A percentile compares a stretch with the other conserved stretches of the same genome.
Evolutionary conservation across 768 basidiomycete species (phyloP).

Genomic region (Daedaleopsis nitida): DNA sequence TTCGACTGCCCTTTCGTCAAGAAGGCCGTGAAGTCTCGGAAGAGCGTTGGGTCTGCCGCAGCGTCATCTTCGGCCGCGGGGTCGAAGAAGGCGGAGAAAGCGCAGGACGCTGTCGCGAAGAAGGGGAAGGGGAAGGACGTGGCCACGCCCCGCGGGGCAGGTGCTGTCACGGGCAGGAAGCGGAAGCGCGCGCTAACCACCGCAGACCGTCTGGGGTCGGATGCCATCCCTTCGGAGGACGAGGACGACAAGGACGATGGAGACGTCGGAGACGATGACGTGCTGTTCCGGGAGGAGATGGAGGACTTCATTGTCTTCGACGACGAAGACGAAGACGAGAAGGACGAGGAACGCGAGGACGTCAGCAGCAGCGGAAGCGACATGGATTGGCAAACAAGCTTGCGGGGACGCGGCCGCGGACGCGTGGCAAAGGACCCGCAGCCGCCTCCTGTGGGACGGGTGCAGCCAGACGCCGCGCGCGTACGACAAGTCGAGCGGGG

Average conservation of each 20-base stretch:
- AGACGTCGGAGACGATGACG: constrained; percentile 24
- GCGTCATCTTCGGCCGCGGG: not conserved
- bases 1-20: constrained; percentile 46
- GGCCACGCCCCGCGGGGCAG: not conserved
- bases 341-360: constrained; percentile 3
- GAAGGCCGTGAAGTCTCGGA: constrained; percentile 24
- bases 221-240: not conserved
- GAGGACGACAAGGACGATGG: constrained; percentile 4
- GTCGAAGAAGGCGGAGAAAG: constrained; percentile 14
- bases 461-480: constrained; percentile 38
- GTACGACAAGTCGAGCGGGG: constrained; percentile 26
- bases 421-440: not conserved
- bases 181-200: constrained; percentile 9
- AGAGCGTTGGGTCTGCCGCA: constrained; percentile 3
- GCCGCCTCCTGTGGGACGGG: constrained; percentile 29
- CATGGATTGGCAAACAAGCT: constrained; percentile 1
- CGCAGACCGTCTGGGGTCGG: no score
- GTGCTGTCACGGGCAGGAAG: constrained; percentile 5
- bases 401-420: not conserved
- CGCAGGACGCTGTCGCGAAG: not conserved
- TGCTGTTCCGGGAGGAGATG: constrained; percentile 19
- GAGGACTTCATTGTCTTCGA: constrained; percentile 32
- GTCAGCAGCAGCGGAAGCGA: constrained; percentile 1
- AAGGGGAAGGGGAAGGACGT: not conserved
- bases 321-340: constrained; percentile 9